A percentile compares a stretch with the other conserved stretches of the same genome.
phyloP scores from a whole-genome alignment of 1,284 basidiomycete species.

The Dichomitus squalens region DNA sequence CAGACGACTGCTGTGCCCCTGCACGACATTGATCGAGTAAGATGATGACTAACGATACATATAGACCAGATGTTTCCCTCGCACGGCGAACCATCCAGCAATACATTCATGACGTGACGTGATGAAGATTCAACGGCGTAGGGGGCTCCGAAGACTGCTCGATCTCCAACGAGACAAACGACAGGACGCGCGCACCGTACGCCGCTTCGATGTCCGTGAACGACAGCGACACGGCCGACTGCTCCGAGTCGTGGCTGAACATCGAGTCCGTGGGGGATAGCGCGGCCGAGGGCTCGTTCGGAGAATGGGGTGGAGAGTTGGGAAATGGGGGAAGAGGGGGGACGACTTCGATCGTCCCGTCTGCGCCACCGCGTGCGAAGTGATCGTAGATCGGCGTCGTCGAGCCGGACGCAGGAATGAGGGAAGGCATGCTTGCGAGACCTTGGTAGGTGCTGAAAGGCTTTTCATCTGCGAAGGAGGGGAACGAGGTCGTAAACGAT shows the following conservation, averaged over 20 bases:
- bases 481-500: not conserved
- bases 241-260: conserved; percentile 12
- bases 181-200: conserved; percentile 13
- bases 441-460: conserved; percentile 4
- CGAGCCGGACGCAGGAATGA: not conserved
- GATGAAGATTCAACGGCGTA: too few relatives aligned
- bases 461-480: conserved; percentile 2
- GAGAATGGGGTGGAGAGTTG: conserved; percentile 2
- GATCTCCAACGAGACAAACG: conserved; percentile 11
- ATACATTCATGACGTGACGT: not conserved
- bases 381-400: conserved; percentile 13
- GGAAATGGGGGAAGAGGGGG: conserved; percentile 3
- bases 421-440: conserved; percentile 4
- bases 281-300: not conserved
- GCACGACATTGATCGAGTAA: too few relatives aligned
- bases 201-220: conserved; percentile 14
- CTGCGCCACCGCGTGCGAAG: conserved; percentile 1
- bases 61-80: too few relatives aligned
- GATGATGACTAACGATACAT: too few relatives aligned
- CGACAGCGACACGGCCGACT: conserved; percentile 10
- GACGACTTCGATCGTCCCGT: conserved; percentile 2
- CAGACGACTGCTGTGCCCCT: too few relatives aligned
- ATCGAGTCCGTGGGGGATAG: conserved; percentile 12
- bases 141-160: conserved; percentile 14
- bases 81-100: too few relatives aligned